Evolutionary conservation across 352 stramenopile species (phyloP).

Genomic region (Phytopythium sindhum): DNA sequence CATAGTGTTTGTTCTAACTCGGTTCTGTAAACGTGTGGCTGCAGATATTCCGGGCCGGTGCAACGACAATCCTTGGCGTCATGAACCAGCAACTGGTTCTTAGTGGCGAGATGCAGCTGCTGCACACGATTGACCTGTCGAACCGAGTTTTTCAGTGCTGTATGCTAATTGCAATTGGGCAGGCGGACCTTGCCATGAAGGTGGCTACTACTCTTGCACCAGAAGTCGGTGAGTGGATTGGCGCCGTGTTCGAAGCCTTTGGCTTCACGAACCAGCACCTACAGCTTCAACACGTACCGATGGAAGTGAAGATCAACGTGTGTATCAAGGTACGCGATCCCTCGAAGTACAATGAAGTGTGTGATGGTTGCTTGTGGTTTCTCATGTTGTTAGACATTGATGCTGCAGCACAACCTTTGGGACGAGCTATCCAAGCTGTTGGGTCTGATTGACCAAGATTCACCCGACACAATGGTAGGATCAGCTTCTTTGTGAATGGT

Average conservation of each 20-base stretch:
- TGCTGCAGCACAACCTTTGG: conserved; percentile 31
- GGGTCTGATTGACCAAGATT: conserved; percentile 20
- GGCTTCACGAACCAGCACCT: conserved; percentile 38
- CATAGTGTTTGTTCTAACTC: background rate
- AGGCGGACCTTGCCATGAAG: conserved; percentile 35
- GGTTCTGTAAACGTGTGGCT: conserved; percentile 1
- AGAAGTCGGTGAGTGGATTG: conserved; percentile 51
- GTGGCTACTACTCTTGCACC: conserved; percentile 33
- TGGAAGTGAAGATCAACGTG: conserved; percentile 51
- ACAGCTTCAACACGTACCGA: conserved; percentile 33
- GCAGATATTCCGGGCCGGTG: conserved; percentile 35
- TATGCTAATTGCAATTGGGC: conserved; percentile 55
- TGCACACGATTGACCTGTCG: conserved; percentile 58
- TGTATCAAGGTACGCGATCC: conserved; percentile 45
- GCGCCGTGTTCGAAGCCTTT: conserved; percentile 66
- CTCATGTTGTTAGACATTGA: background rate
- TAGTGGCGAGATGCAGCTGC: conserved; percentile 29
- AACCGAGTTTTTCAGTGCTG: conserved; percentile 67
- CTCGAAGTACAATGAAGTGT: background rate
- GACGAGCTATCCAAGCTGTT: conserved; percentile 38
- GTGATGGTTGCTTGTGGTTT: background rate
- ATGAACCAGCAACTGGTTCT: conserved; percentile 53
- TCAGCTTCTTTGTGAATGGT: background rate
- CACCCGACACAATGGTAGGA: conserved; percentile 38
- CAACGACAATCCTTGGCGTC: conserved; percentile 48